These are phyloP conservation scores for Arabis alpina DNA, from an alignment of 345 rosid genomes.

Conservation along the genomic window DNA sequence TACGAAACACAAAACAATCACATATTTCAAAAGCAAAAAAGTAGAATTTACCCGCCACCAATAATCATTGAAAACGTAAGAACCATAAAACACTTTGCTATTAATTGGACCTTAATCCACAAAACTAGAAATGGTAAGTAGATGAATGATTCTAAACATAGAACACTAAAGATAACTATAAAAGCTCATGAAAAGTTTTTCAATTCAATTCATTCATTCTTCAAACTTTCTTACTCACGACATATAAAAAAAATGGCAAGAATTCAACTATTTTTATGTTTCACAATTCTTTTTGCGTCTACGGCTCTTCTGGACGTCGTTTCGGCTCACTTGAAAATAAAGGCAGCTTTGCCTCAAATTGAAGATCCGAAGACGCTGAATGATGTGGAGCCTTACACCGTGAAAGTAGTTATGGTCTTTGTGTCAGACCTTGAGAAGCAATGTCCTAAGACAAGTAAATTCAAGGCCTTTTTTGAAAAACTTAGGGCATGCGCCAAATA, in stretches of 20 bases:
- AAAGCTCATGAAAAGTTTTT: not conserved
- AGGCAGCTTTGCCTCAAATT: constrained; percentile 25
- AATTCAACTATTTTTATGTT: constrained; percentile 33
- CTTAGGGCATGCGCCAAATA: constrained; percentile 35
- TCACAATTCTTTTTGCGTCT: constrained; percentile 17
- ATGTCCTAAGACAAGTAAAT: constrained; percentile 34
- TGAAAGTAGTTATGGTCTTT: constrained; percentile 39
- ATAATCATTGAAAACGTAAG: constrained; percentile 10
- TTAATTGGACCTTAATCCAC: constrained; percentile 21
- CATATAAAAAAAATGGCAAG: constrained; percentile 16
- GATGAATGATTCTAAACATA: constrained; percentile 31
- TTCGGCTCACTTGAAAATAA: constrained; percentile 16
- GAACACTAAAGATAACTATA: constrained; percentile 28
- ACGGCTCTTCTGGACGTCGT: constrained; percentile 21
- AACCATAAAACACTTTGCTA: constrained; percentile 32
- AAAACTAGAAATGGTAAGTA: not conserved
- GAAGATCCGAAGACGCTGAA: constrained; percentile 30
- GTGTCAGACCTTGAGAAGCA: constrained; percentile 35
- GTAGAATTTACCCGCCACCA: not conserved
- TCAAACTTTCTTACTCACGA: not conserved
- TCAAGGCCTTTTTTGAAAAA: constrained; percentile 29
- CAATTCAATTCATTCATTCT: constrained; percentile 13
- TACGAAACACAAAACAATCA: too few species aligned
- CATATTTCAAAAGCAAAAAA: too few species aligned
- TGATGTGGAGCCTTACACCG: constrained; percentile 37